These are phyloP conservation scores for Immersiporthe knoxdaviesiana DNA, from an alignment of 2,329 filamentous ascomycete genomes.

Conservation along the genomic window DNA sequence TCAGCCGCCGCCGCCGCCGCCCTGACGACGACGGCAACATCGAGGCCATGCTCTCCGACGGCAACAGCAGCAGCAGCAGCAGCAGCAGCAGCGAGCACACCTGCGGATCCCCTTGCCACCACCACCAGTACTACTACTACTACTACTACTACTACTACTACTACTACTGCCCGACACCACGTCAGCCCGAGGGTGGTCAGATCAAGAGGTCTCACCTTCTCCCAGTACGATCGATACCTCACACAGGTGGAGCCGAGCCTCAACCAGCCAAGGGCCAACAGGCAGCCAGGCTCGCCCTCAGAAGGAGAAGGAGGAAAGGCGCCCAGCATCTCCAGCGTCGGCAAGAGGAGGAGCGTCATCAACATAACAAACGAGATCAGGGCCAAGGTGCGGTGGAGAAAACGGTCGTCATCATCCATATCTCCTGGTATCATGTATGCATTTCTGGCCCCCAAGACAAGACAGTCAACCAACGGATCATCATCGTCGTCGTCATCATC, in stretches of 20 bases:
- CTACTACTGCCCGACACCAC: conserved; percentile 29
- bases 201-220: conserved; percentile 50
- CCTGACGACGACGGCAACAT: conserved; percentile 38
- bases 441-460: neutral
- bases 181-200: conserved; percentile 37
- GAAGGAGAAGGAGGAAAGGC: conserved; percentile 36
- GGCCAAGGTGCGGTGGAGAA: conserved; percentile 47
- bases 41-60: conserved; percentile 46
- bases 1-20: too few species aligned
- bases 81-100: conserved; percentile 32
- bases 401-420: conserved; percentile 44
- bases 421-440: conserved; percentile 24
- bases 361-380: conserved; percentile 51
- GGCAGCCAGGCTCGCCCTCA: conserved; percentile 34
- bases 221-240: conserved; percentile 57
- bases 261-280: conserved; percentile 47
- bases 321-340: conserved; percentile 49
- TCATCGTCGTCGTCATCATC: too few species aligned
- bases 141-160: too few species aligned
- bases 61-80: too few species aligned
- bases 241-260: conserved; percentile 48
- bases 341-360: conserved; percentile 49
- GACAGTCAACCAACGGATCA: neutral
- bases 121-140: too few species aligned
- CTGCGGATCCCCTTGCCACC: conserved; percentile 30